Evolutionary conservation across 2,329 filamentous ascomycete genomes (phyloP).

Genomic region (Pseudogymnoascus pannorum): DNA sequence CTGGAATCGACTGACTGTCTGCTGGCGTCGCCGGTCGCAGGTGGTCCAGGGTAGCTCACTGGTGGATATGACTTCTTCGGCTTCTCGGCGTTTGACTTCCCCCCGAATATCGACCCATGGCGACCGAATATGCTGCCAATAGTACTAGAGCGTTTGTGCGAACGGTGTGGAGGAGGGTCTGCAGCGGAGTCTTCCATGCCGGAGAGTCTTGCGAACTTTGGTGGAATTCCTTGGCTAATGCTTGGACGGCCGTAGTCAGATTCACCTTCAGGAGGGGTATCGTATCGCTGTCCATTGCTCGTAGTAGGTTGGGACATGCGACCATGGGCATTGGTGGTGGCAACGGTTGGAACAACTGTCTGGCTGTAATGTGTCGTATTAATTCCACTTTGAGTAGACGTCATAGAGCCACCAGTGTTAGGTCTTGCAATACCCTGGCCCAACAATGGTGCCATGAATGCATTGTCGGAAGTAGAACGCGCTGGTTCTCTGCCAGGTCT

Average conservation of each 20-base stretch:
- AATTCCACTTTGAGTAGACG: slow-evolving; percentile 47
- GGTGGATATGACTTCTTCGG: slow-evolving; percentile 69
- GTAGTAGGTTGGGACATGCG: slow-evolving; percentile 72
- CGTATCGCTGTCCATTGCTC: slow-evolving; percentile 56
- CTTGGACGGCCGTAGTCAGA: slow-evolving; percentile 52
- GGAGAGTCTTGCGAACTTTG: slow-evolving; percentile 51
- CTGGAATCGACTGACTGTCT: slow-evolving; percentile 67
- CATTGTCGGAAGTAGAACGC: slow-evolving; percentile 47
- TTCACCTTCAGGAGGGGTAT: slow-evolving; percentile 60
- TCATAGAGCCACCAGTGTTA: slow-evolving; percentile 74
- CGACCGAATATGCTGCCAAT: slow-evolving; percentile 79
- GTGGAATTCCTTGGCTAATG: slow-evolving; percentile 42
- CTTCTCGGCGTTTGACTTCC: slow-evolving; percentile 51
- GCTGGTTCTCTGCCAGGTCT: slow-evolving; percentile 43
- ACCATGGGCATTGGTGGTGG: slow-evolving; percentile 81
- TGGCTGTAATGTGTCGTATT: slow-evolving; percentile 61
- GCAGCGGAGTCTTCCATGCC: slow-evolving; percentile 41
- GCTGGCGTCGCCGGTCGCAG: slow-evolving; percentile 39
- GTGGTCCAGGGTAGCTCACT: slow-evolving; percentile 76
- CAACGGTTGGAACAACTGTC: slow-evolving; percentile 78
- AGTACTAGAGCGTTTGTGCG: slow-evolving; percentile 64
- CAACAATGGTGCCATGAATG: slow-evolving; percentile 44
- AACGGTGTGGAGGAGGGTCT: background rate
- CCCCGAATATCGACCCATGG: slow-evolving; percentile 73
- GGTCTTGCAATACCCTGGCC: slow-evolving; percentile 51